These are phyloP conservation scores for Monosporascus ibericus DNA, from an alignment of 2,329 filamentous ascomycete genomes.

Conservation along the genomic window DNA sequence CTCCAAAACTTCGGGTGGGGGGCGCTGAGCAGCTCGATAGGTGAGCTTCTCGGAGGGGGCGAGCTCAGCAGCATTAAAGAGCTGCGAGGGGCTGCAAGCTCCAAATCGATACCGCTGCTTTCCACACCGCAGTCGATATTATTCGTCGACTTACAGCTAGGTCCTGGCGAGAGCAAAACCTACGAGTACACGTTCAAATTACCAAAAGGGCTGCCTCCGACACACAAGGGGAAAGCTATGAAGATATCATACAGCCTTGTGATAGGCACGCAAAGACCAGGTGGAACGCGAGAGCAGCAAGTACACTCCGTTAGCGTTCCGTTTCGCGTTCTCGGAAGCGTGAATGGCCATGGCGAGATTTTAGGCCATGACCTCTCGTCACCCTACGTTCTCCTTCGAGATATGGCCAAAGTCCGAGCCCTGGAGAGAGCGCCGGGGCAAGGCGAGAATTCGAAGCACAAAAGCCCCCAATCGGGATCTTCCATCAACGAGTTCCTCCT, in stretches of 20 bases:
- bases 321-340: constrained; percentile 87
- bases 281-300: constrained; percentile 70
- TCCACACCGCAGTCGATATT: constrained; percentile 92
- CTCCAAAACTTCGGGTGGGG: constrained; percentile 84
- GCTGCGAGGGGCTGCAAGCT: constrained; percentile 82
- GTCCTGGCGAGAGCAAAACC: constrained; percentile 79
- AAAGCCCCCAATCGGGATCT: constrained; percentile 24
- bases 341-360: constrained; percentile 82
- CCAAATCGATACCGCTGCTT: constrained; percentile 83
- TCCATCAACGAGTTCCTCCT: constrained; percentile 62
- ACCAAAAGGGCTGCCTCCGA: constrained; percentile 84
- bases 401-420: constrained; percentile 65
- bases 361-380: constrained; percentile 91
- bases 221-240: constrained; percentile 84
- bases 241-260: constrained; percentile 90
- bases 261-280: constrained; percentile 83
- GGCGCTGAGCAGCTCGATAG: constrained; percentile 79
- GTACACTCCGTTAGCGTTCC: constrained; percentile 89
- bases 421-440: constrained; percentile 30
- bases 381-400: constrained; percentile 82
- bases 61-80: constrained; percentile 93
- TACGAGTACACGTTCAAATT: constrained; percentile 84
- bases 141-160: constrained; percentile 86
- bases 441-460: constrained; percentile 18
- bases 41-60: constrained; percentile 76